Conservation (phyloP, 2,329 filamentous ascomycete species). For the Fusarium sp. region DNA sequence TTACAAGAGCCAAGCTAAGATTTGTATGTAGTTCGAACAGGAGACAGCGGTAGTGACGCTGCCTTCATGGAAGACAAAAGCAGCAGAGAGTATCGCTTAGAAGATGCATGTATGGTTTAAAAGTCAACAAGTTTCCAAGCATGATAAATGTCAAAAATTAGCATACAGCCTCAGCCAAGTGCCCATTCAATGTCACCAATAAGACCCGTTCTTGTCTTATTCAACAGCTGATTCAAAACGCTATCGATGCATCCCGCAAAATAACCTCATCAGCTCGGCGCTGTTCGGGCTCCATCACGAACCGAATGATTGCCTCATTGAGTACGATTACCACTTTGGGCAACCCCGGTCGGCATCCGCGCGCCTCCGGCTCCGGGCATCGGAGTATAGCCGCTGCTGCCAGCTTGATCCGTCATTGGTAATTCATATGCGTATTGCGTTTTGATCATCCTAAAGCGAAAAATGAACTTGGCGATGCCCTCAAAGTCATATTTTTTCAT, state of each 20-base stretch:
- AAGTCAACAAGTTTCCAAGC: not conserved
- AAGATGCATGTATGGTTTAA: not conserved
- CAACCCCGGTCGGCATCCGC: constrained; percentile 37
- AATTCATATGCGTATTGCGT: not conserved
- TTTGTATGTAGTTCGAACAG: not conserved
- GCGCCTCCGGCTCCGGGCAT: constrained; percentile 36
- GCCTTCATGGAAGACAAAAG: not conserved
- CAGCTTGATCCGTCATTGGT: not conserved
- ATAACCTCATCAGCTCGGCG: constrained; percentile 32
- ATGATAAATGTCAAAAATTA: not conserved
- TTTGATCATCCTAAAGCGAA: not conserved
- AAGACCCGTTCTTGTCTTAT: constrained; percentile 12
- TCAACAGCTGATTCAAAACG: constrained; percentile 9
- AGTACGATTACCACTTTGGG: constrained; percentile 27
- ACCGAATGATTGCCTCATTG: constrained; percentile 34
- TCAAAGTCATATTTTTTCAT: not conserved
- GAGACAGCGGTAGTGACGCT: not conserved
- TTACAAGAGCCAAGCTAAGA: not conserved
- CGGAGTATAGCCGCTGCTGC: constrained; percentile 23
- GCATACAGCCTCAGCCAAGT: not conserved
- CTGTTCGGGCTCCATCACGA: constrained; percentile 19
- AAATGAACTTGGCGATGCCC: not conserved
- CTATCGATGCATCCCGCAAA: constrained; percentile 38
- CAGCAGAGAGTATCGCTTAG: too few species aligned
- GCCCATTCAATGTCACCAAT: constrained; percentile 7